Conservation (phyloP, 2,329 filamentous ascomycete genomes). For the Sporothrix globosa region DNA sequence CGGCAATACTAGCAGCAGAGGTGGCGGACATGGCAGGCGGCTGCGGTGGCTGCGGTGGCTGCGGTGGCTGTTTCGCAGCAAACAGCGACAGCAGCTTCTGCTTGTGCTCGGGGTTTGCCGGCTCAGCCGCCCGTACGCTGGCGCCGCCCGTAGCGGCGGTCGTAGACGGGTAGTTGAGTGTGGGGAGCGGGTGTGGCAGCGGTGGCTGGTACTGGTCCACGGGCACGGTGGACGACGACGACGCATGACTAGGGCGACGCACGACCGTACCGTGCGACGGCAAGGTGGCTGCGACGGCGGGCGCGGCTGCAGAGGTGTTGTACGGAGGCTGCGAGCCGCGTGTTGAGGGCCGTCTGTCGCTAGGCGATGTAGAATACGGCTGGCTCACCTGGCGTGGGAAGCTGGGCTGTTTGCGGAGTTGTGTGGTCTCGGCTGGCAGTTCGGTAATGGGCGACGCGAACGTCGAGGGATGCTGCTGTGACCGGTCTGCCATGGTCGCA, state of each 20-base stretch:
- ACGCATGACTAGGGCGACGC: constrained; percentile 31
- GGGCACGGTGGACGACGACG: constrained; percentile 23
- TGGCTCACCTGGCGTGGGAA: constrained; percentile 13
- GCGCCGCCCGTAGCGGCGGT: not conserved
- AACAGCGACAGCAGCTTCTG: constrained; percentile 65
- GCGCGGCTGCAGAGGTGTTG: not conserved
- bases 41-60: not conserved
- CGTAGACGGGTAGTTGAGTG: not conserved
- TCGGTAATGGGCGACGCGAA: constrained; percentile 24
- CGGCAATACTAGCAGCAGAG: not conserved
- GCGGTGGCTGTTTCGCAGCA: constrained; percentile 44
- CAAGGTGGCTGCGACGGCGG: not conserved
- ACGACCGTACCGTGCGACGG: constrained; percentile 1
- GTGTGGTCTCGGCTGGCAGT: constrained; percentile 26
- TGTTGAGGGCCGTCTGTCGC: constrained; percentile 25
- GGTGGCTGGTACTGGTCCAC: not conserved
- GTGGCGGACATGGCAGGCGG: not conserved
- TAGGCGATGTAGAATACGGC: constrained; percentile 23
- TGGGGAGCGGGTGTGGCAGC: constrained; percentile 7
- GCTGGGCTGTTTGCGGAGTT: constrained; percentile 22
- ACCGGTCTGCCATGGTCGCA: not conserved
- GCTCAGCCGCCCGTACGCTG: constrained; percentile 37
- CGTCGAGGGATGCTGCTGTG: constrained; percentile 19
- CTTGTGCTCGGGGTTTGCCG: constrained; percentile 48
- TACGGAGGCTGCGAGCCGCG: constrained; percentile 20